Conservation (phyloP, 106 monocot genomes). For the Gastrodia elata region DNA sequence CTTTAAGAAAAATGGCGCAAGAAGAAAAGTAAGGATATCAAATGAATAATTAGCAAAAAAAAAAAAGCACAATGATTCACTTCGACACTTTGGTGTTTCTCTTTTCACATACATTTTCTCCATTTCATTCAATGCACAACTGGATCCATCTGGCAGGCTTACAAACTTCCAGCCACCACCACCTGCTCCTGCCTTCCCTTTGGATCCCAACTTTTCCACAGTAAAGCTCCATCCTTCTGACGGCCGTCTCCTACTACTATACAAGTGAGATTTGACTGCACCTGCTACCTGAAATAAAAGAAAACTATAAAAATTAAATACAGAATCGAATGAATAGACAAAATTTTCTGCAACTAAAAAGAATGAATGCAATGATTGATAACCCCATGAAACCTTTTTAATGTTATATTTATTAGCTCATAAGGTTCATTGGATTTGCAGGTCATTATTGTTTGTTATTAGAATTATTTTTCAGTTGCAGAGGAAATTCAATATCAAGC, state of each 20-base stretch:
- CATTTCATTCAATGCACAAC: slow-evolving; percentile 54
- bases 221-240: slow-evolving; percentile 79
- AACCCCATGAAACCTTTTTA: too few relatives aligned
- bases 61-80: not conserved
- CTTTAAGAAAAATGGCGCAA: not conserved
- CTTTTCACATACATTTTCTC: slow-evolving; percentile 92
- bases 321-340: not conserved
- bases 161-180: slow-evolving; percentile 76
- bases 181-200: slow-evolving; percentile 45
- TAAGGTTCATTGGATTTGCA: too few relatives aligned
- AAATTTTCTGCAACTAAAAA: not conserved
- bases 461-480: too few relatives aligned
- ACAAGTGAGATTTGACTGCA: slow-evolving; percentile 73
- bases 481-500: too few relatives aligned
- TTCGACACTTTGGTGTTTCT: slow-evolving; percentile 57
- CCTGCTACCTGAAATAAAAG: slow-evolving; percentile 56
- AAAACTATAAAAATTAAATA: not conserved
- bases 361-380: not conserved
- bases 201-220: slow-evolving; percentile 73
- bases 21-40: not conserved
- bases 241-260: slow-evolving; percentile 81
- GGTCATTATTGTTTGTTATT: too few relatives aligned
- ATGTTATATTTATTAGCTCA: too few relatives aligned
- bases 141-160: slow-evolving; percentile 77
- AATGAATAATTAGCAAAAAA: not conserved